phyloP scores from a whole-genome alignment of 108 stramenopile genomes.

The Cyclotella cryptica region DNA sequence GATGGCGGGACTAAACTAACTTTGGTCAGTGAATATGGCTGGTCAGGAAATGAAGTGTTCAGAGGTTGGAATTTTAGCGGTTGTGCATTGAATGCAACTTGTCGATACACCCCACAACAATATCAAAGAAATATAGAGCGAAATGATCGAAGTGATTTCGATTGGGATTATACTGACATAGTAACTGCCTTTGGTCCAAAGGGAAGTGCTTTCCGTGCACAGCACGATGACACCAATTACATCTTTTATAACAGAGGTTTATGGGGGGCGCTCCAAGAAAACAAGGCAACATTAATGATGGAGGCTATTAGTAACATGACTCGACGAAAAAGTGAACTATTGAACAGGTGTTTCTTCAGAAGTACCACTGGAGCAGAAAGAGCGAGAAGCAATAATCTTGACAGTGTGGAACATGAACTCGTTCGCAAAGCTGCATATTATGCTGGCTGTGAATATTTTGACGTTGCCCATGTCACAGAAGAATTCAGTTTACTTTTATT shows the following conservation, averaged over 20 bases:
- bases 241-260: slow-evolving; percentile 38
- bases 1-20: slow-evolving; percentile 17
- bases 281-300: slow-evolving; percentile 18
- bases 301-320: slow-evolving; percentile 1
- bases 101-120: slow-evolving; percentile 14
- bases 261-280: slow-evolving; percentile 17
- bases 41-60: not conserved
- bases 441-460: slow-evolving; percentile 28
- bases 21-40: slow-evolving; percentile 11
- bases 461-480: slow-evolving; percentile 15
- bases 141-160: not conserved
- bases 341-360: slow-evolving; percentile 22
- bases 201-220: slow-evolving; percentile 2
- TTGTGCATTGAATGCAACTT: slow-evolving; percentile 14
- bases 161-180: slow-evolving; percentile 17
- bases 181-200: not conserved
- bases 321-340: not conserved
- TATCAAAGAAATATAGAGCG: slow-evolving; percentile 14
- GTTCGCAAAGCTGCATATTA: slow-evolving; percentile 10
- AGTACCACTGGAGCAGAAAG: slow-evolving; percentile 16
- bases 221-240: slow-evolving; percentile 6
- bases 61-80: slow-evolving; percentile 31
- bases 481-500: slow-evolving; percentile 8
- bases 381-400: not conserved
- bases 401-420: not conserved